Evolutionary conservation across 176 grass and related monocot genomes (phyloP).

Genomic region (Aegilops sharonensis): DNA sequence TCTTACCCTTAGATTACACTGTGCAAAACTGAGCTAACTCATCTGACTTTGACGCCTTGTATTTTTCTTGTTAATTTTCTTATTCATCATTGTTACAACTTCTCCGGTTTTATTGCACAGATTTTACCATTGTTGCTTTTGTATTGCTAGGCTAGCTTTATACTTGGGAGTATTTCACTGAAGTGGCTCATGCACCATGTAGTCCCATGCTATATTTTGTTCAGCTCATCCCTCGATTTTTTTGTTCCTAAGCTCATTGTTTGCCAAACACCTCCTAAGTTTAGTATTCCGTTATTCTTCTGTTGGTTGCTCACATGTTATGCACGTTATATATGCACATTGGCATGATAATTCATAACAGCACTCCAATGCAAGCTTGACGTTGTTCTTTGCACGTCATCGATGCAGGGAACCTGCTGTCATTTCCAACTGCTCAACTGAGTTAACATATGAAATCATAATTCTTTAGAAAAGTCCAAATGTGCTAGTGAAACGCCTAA

Average conservation of each 20-base stretch:
- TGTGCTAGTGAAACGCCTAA: background rate
- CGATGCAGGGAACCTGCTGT: background rate
- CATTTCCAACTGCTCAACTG: background rate
- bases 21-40: background rate
- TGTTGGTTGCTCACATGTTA: background rate
- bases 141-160: background rate
- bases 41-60: background rate
- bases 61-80: background rate
- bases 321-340: background rate
- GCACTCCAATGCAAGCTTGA: background rate
- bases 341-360: background rate
- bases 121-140: background rate
- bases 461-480: background rate
- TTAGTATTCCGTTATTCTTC: background rate
- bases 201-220: background rate
- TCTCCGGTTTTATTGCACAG: background rate
- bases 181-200: background rate
- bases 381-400: background rate
- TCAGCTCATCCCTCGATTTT: too few species aligned
- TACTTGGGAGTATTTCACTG: background rate
- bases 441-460: background rate
- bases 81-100: background rate
- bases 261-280: background rate
- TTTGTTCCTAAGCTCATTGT: too few species aligned
- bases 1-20: background rate